Base-by-base conservation (phyloP, 192 early-diverging fungal species). In the Podila clonocystis region DNA sequence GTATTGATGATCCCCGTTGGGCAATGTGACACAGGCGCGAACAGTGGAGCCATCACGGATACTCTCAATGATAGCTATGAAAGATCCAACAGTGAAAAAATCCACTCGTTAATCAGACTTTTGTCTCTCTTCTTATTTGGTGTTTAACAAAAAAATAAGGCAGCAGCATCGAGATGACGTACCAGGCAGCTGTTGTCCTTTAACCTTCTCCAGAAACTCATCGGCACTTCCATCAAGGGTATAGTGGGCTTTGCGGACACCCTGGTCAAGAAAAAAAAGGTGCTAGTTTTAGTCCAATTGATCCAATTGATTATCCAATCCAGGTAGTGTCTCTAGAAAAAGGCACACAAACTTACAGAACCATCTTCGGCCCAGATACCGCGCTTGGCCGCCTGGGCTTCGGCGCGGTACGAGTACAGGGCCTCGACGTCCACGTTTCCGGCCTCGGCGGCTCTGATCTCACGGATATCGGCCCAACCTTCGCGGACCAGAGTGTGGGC, bases 41-140 rank as follows among this genome's bases (percentile, higher is more conserved):
- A 93, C 87, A 19, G 94, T 95, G 8, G 94, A 89, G 6, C 91
- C 98, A 73, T 98, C 96, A 55, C 97, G 95, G n/a, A 98, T 93
- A 83, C 95, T 95, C 83, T 99, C 98, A 74, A 99, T 85, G 28
- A 97, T 91, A 31, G 93, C 96, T 89, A 38, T 8, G 26, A 58
- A 6, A n/a, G 8, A 59, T 28, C 9, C 41, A 45, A 45, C 15
- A 41, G 12, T 41, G 38, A 41, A 41, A 41, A 36, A 9, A 0
- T 11, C 9, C 9, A 45, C 13, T 15, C 41, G 15, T 45, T 17
- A 13, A 15, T 15, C 41, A 45, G 41, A 45, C 2, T 15, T 15
- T 8, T 45, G 15, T 45, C 41, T 15, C 1, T 2, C 12, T 45
- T 12, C 15, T 45, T 17, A 45, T 12, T 15, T 13, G 1, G 1